Percentiles rank a stretch among this genome's conserved stretches.
Conservation (phyloP, 2,329 filamentous ascomycete genomes). For the Penicillium frequentans region DNA sequence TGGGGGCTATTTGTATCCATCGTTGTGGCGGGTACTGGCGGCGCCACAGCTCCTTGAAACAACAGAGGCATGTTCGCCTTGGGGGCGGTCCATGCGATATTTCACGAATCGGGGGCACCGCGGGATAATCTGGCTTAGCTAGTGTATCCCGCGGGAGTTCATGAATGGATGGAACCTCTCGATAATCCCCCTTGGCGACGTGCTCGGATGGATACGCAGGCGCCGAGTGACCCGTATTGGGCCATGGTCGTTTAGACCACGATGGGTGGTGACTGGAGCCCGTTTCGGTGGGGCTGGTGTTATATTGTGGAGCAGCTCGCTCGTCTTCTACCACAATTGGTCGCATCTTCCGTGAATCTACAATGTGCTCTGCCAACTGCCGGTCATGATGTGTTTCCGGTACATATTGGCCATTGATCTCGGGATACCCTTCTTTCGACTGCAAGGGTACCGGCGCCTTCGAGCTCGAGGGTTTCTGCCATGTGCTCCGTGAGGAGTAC, state of each 20-base stretch:
- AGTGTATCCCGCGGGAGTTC: conserved; percentile 40
- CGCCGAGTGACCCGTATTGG: conserved; percentile 34
- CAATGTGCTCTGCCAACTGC: conserved; percentile 31
- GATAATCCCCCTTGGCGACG: conserved; percentile 40
- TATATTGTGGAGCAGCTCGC: conserved; percentile 37
- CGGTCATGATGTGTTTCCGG: conserved; percentile 44
- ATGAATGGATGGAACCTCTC: conserved; percentile 42
- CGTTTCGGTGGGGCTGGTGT: conserved; percentile 40
- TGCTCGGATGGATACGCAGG: conserved; percentile 38
- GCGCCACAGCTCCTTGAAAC: conserved; percentile 39
- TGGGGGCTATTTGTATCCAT: conserved; percentile 44
- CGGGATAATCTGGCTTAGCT: conserved; percentile 41
- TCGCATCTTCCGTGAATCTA: conserved; percentile 48
- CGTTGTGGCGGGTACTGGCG: conserved; percentile 35
- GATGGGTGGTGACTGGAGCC: conserved; percentile 34
- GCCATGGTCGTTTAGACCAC: conserved; percentile 44
- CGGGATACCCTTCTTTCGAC: conserved; percentile 68
- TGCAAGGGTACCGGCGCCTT: conserved; percentile 72
- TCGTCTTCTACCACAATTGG: conserved; percentile 50
- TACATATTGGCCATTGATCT: conserved; percentile 38
- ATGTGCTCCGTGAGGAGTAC: conserved; percentile 76
- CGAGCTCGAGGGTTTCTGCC: conserved; percentile 74
- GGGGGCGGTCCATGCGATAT: conserved; percentile 36
- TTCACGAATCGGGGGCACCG: conserved; percentile 43
- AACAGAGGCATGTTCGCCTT: conserved; percentile 36